These are phyloP conservation scores for Daldinia sp. DNA, from an alignment of 2,329 filamentous ascomycete genomes.

Conservation along the genomic window DNA sequence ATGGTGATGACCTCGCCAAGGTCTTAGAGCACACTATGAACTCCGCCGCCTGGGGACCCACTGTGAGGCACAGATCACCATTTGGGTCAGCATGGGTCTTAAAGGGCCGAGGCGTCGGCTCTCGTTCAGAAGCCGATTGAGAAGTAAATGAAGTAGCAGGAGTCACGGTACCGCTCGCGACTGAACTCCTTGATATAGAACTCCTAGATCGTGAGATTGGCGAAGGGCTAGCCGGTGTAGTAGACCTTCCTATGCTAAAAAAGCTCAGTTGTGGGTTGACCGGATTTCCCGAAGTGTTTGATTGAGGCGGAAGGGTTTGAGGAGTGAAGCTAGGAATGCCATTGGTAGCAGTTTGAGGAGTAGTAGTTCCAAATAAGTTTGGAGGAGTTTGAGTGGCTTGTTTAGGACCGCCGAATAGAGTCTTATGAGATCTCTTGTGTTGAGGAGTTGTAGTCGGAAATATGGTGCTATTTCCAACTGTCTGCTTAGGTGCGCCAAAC, in stretches of 20 bases:
- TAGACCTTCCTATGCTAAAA: constrained; percentile 12
- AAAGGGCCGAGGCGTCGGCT: constrained; percentile 7
- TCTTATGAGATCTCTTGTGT: neutral
- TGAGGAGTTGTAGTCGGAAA: constrained; percentile 15
- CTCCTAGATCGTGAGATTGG: constrained; percentile 19
- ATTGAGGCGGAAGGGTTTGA: neutral
- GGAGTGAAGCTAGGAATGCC: neutral
- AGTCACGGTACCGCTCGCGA: neutral
- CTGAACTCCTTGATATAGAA: neutral
- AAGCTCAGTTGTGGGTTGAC: constrained; percentile 6
- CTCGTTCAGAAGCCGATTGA: neutral
- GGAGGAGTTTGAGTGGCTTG: neutral
- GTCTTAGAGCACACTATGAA: constrained; percentile 38
- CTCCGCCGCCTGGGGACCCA: constrained; percentile 23
- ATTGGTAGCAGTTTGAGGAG: constrained; percentile 18
- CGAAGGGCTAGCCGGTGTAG: constrained; percentile 11
- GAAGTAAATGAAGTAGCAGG: constrained; percentile 8
- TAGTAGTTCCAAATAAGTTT: constrained; percentile 8
- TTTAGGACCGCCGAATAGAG: constrained; percentile 7
- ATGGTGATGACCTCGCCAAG: constrained; percentile 30
- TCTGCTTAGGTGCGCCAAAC: constrained; percentile 6
- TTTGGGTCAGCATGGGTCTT: constrained; percentile 27
- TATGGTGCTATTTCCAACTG: constrained; percentile 1
- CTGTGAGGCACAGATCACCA: constrained; percentile 36
- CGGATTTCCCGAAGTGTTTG: neutral